Evolutionary conservation across 345 rosid genomes (phyloP).

Genomic region (Carallia brachiata): DNA sequence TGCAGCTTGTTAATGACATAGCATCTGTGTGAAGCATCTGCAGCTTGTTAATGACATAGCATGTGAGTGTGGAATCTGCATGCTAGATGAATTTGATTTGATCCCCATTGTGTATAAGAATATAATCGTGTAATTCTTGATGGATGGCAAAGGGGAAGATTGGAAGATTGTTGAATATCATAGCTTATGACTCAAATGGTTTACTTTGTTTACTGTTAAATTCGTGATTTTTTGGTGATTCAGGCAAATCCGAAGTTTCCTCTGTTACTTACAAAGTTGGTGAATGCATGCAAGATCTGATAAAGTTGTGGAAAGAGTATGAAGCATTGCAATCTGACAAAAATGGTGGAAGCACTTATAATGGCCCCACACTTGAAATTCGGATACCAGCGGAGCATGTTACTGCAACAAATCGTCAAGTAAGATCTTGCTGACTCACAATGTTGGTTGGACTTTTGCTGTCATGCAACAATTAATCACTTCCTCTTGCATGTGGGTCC

Average conservation of each 20-base stretch:
- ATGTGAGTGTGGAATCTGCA: no score
- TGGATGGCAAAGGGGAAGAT: not conserved
- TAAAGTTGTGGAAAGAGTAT: conserved; percentile 90
- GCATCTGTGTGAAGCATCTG: no score
- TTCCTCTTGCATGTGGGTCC: not conserved
- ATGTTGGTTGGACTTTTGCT: not conserved
- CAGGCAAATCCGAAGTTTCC: conserved; percentile 89
- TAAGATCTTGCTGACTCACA: conserved; percentile 36
- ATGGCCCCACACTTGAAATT: conserved; percentile 94
- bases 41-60: no score
- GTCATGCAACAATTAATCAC: not conserved
- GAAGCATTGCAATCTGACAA: conserved; percentile 68
- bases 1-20: no score
- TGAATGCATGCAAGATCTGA: conserved; percentile 97
- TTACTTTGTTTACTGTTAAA: conserved; percentile 11
- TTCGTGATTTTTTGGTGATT: conserved; percentile 34
- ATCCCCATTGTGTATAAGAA: not conserved
- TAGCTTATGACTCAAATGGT: not conserved
- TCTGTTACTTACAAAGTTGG: conserved; percentile 93
- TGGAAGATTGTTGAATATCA: not conserved
- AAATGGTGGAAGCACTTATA: conserved; percentile 58
- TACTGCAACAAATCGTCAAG: conserved; percentile 99
- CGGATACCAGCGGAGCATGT: conserved; percentile 96
- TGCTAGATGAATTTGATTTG: no score
- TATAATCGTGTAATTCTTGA: not conserved